A percentile compares a stretch with the other conserved stretches of the same genome.
These are phyloP conservation scores for Rhodotorula sp. DNA, from an alignment of 1,284 basidiomycete species.

Conservation along the genomic window DNA sequence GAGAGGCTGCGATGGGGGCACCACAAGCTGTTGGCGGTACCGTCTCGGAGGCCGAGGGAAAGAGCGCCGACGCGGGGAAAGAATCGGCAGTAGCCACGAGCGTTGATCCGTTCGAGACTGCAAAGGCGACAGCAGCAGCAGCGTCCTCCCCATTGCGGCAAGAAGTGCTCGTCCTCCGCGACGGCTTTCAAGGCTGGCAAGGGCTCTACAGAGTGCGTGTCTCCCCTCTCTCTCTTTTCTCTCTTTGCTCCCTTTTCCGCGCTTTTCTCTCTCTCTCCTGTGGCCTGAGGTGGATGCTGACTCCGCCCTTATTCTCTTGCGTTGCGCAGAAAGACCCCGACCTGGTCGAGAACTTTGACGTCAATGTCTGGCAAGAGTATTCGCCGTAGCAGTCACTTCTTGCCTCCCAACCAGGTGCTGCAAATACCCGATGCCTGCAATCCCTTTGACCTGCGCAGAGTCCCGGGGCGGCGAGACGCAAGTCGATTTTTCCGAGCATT, in stretches of 20 bases:
- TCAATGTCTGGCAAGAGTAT: conserved; percentile 41
- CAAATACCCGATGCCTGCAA: not conserved
- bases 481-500: no score
- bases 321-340: conserved; percentile 37
- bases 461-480: no score
- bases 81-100: not conserved
- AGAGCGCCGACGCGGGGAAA: no score
- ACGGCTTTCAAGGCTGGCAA: conserved; percentile 49
- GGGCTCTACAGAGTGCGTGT: conserved; percentile 45
- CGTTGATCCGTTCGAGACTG: conserved; percentile 18
- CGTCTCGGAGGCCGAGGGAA: not conserved
- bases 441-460: not conserved
- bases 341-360: conserved; percentile 48
- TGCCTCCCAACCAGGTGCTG: not conserved
- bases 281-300: not conserved
- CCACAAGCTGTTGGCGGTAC: no score
- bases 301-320: not conserved
- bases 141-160: conserved; percentile 39
- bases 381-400: conserved; percentile 2
- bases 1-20: conserved; percentile 4
- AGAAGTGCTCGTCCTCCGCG: conserved; percentile 48
- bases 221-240: not conserved
- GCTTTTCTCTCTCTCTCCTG: not conserved
- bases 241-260: not conserved
- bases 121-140: not conserved